Base-by-base conservation (phyloP, 768 basidiomycete species). In the Naganishia onofrii region DNA sequence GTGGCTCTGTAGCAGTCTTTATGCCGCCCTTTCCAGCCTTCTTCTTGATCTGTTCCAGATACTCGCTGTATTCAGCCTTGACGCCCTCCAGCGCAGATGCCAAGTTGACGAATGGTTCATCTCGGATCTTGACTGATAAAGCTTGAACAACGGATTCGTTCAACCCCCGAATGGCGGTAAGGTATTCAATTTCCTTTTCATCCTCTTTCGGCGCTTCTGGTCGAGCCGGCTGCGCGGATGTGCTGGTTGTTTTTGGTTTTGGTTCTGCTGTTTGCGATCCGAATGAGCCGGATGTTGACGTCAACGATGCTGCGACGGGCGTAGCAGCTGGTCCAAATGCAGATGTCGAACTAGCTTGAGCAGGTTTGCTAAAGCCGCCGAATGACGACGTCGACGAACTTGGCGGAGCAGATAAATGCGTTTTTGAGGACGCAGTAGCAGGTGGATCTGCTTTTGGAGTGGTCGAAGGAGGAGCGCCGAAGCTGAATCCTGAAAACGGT, bases 151-250 rank as follows among this genome's bases (percentile, higher is more conserved):
- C 66, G 10, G 78, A 75, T n/a, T 58, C 58, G 65, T 80, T 80
- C n/a, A 80, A 73, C 15, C 79, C 79, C 5, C 78, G 74, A 12
- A 80, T 10, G 10, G 76, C 71, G 9, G 75, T 78, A 48, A 74
- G 75, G 68, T 78, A 80, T 19, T 71, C 55, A 1, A 76, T 74
- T 68, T 80, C 79, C 21, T 46, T 63, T 44, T 46, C n/a, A 23
- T 68, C 67, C 21, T 31, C 67, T 38, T 57, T 68, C 17, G 12
- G n/a, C 23, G 21, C 29, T 28, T 38, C 38, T 26, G n/a, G n/a
- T n/a, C n/a, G n/a, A n/a, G n/a, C n/a, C n/a, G 21, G n/a, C 60
- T 26, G 36, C 3, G 36, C 34, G 1, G 60, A 46, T 29, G 60
- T 42, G 13, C n/a, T 29, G 26, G n/a, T 28, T 2, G 38, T 3